Conservation (phyloP, 805 yeast species). For the Blastobotrys peoriensis region DNA sequence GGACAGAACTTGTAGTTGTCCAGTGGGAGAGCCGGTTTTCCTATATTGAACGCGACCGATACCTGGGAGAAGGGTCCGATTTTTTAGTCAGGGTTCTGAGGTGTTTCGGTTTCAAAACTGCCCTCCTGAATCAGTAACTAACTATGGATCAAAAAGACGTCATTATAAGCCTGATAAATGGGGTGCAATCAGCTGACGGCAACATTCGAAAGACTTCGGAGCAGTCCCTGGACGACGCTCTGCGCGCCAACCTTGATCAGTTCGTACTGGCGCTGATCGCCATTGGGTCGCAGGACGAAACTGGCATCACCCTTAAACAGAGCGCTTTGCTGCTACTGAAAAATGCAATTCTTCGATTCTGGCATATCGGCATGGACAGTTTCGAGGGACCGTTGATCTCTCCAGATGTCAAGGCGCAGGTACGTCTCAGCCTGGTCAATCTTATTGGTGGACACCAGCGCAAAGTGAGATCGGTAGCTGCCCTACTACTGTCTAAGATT, state of each 20-base stretch:
- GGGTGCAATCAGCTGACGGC: conserved; percentile 2
- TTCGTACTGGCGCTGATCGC: neutral
- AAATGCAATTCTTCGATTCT: conserved; percentile 59
- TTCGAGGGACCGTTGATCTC: conserved; percentile 55
- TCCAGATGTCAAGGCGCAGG: conserved; percentile 43
- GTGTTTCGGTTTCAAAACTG: too few relatives aligned
- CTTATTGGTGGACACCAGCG: conserved; percentile 45
- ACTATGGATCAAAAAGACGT: neutral
- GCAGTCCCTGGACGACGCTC: conserved; percentile 1
- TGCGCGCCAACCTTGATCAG: neutral
- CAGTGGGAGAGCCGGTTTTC: too few relatives aligned
- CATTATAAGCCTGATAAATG: neutral
- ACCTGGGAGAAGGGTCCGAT: too few relatives aligned
- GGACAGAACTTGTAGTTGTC: too few relatives aligned
- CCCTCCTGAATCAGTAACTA: too few relatives aligned
- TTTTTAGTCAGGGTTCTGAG: too few relatives aligned
- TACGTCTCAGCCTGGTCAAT: conserved; percentile 47
- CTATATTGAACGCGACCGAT: too few relatives aligned
- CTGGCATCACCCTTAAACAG: conserved; percentile 32
- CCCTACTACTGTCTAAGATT: conserved; percentile 74
- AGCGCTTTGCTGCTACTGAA: conserved; percentile 61
- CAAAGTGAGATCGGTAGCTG: conserved; percentile 59
- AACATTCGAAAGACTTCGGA: neutral
- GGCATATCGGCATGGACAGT: conserved; percentile 81
- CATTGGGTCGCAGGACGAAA: neutral